A percentile compares a stretch with the other conserved stretches of the same genome.
Evolutionary conservation across 768 basidiomycete species (phyloP).

Genomic region (Filobasidium wieringae): DNA sequence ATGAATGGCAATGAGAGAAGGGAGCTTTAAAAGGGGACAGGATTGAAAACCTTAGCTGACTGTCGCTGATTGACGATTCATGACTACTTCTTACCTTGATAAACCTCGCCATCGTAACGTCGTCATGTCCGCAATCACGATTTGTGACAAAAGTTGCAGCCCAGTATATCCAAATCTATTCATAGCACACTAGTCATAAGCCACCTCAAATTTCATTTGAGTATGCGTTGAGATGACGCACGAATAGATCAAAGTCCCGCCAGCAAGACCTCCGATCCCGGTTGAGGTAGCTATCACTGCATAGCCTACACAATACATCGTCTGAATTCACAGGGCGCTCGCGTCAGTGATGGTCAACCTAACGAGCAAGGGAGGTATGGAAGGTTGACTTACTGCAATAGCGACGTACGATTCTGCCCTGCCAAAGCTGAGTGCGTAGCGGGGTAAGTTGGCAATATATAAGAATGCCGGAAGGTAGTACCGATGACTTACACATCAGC

Average conservation of each 20-base stretch:
- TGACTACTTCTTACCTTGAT: neutral
- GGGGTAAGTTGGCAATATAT: no score
- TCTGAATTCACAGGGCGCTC: no score
- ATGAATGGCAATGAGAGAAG: conserved; percentile 37
- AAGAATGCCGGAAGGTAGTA: no score
- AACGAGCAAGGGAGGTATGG: no score
- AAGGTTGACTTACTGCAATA: conserved; percentile 31
- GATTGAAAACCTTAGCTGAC: neutral
- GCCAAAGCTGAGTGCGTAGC: conserved; percentile 44
- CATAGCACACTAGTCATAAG: neutral
- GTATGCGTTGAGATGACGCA: conserved; percentile 32
- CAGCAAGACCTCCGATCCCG: conserved; percentile 29
- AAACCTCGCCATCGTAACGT: conserved; percentile 40
- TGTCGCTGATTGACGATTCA: neutral
- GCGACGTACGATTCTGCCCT: conserved; percentile 53
- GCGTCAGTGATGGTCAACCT: no score
- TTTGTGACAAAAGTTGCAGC: conserved; percentile 40
- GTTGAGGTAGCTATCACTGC: conserved; percentile 27
- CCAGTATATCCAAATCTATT: conserved; percentile 13
- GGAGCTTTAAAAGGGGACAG: conserved; percentile 13
- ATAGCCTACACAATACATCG: conserved; percentile 46
- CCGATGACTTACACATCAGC: conserved; percentile 48
- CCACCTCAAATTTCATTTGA: neutral
- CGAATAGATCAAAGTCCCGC: conserved; percentile 44
- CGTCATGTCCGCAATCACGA: conserved; percentile 42